Conservation (phyloP, 176 grass and related monocot species). For the Zea luxurians region DNA sequence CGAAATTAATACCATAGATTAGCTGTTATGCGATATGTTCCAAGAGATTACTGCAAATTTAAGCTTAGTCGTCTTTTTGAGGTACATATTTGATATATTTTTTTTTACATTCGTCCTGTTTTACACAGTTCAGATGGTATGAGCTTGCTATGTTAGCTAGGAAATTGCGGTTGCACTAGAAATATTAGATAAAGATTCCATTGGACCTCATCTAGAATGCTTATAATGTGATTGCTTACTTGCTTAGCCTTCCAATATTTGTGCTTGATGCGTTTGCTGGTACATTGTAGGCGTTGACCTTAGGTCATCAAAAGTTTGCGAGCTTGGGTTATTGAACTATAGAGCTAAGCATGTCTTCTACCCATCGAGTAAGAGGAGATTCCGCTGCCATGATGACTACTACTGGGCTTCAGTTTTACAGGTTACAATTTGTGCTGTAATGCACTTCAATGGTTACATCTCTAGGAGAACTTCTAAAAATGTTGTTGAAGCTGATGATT, state of each 20-base stretch:
- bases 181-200: background rate
- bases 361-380: constrained; percentile 68
- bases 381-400: constrained; percentile 87
- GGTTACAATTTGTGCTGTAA: constrained; percentile 46
- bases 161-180: background rate
- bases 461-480: background rate
- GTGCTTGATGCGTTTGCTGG: constrained; percentile 31
- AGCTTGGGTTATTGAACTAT: constrained; percentile 84
- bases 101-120: constrained; percentile 7
- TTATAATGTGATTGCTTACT: constrained; percentile 17
- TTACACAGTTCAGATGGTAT: constrained; percentile 4
- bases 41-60: constrained; percentile 5
- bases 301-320: constrained; percentile 81
- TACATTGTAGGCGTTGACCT: constrained; percentile 71
- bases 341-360: constrained; percentile 90
- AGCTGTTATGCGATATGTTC: background rate
- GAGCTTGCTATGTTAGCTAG: constrained; percentile 4
- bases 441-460: constrained; percentile 14
- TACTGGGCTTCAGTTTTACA: constrained; percentile 97
- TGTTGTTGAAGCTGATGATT: background rate
- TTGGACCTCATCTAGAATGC: background rate
- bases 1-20: constrained; percentile 4
- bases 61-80: background rate
- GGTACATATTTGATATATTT: background rate
- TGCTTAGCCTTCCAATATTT: constrained; percentile 24